Evolutionary conservation across 768 basidiomycete species (phyloP), one percentile per base, ranked within the genome.

Genomic region (Pleurotus platypus): DNA sequence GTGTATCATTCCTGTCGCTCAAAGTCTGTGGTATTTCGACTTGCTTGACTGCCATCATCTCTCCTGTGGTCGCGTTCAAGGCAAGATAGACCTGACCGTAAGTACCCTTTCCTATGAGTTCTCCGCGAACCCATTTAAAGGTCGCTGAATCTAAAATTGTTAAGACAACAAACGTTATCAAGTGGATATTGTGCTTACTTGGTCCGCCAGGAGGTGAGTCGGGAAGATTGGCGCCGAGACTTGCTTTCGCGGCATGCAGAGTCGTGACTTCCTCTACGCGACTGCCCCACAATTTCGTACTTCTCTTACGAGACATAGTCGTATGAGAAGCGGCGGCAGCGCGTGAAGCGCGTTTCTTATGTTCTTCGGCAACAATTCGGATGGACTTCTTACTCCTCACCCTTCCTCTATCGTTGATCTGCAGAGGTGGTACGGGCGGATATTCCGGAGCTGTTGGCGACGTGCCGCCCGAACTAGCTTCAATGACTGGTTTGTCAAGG

Each of bases 31-130:
- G 96, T 57, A 95, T 83, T 69, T 98, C 97, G 47, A 99, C 97
- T 72, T 98, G 97, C 72, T 99, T 99, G 61, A 99, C 97, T 15
- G 97, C 97, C 65, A 98, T 94, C 92, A 98, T 96, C 72, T 98
- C 95, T 57, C 94, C 94, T 0, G 94, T 96, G 2, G 92, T 94
- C 30, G 92, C 93, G 68, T 98, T 98, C 58, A 98, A 77, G 15
- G 93, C 97, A 55, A 98, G 84, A 66, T 98, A 99, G 26, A 99
- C 97, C 43, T 91, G 85, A 11, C 97, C 97, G 65, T 95, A 99
- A 11, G 94, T 95, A 22, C 97, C 97, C 67, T 92, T 93, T 30
- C 97, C 97, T 60, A 99, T 98, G 38, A 98, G 80, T 72, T 98
- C 94, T 53, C 97, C 97, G 64, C 96, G 89, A 39, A 98, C 92